Base-by-base conservation (phyloP, 768 basidiomycete genomes). In the Coprinopsis marcescibilis region DNA sequence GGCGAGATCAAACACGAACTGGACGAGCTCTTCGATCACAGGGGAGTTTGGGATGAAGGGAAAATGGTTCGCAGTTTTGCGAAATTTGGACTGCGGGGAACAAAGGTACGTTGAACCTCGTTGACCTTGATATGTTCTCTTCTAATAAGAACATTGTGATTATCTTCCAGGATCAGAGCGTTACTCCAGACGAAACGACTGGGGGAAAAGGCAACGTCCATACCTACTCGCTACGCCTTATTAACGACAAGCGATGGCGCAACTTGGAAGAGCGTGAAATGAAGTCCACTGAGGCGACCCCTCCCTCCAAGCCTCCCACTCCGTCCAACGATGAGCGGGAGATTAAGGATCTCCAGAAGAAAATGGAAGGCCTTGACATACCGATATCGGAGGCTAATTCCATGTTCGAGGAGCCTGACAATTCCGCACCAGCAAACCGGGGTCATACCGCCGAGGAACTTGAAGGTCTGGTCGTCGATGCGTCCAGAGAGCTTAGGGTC, bases 31-130 rank as follows among this genome's bases (percentile, higher is more conserved):
- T 88, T 83, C 53, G 57, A 35, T 23, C 15, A 53, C 50, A 70
- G 65, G 34, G 81, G 74, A 10, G 69, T 57, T 53, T 89, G 85
- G 83, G 89, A 92, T 60, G 71, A 65, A 37, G 63, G 62, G 47
- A 91, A 90, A 71, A 90, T 91, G 89, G 80, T 91, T 40, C 66
- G 72, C 42, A 76, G 75, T 48, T 91, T 90, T 64, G 84, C 85
- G 1, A 72, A 76, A 51, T 64, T 91, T 63, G 78, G 77, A 4
- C 57, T 64, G 5, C 5, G 58, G 57, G 17, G 57, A 65, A 60
- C 65, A n/a, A 62, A 67, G 60, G 70, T 73, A 33, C 43, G 53
- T 56, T 4, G 43, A 46, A 3, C 26, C 26, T 32, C 21, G 48
- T 23, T 26, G n/a, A 30, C 20, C 35, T 11, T 8, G 29, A 32